These are phyloP conservation scores for Pseudocercospora fijiensis DNA, from an alignment of 2,329 filamentous ascomycete genomes.

Conservation along the genomic window DNA sequence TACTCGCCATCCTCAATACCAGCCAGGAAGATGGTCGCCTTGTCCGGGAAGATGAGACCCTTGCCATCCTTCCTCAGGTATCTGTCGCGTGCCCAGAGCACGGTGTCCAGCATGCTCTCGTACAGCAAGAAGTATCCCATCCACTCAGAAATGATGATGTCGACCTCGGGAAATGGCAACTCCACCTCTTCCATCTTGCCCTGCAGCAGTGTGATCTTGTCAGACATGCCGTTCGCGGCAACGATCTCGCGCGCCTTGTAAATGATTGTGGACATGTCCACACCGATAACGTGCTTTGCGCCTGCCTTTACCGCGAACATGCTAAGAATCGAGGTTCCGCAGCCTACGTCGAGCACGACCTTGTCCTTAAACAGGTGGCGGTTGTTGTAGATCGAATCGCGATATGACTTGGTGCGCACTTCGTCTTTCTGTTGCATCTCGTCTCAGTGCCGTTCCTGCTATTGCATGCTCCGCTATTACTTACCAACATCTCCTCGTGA, in stretches of 20 bases:
- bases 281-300: constrained; percentile 96
- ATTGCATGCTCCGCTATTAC: constrained; percentile 42
- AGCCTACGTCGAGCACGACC: constrained; percentile 94
- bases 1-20: constrained; percentile 99
- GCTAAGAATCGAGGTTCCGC: constrained; percentile 95
- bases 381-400: constrained; percentile 97
- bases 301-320: constrained; percentile 98
- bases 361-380: constrained; percentile 90
- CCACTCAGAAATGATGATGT: constrained; percentile 99
- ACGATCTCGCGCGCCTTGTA: constrained; percentile 98
- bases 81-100: constrained; percentile 90
- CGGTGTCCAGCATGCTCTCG: constrained; percentile 98
- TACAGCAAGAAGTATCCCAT: constrained; percentile 99
- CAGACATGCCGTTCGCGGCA: constrained; percentile 81
- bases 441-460: constrained; percentile 11
- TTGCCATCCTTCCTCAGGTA: constrained; percentile 78
- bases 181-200: constrained; percentile 99
- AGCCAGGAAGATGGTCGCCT: constrained; percentile 94
- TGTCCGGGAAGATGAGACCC: constrained; percentile 91
- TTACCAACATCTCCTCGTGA: constrained; percentile 96
- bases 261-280: constrained; percentile 99
- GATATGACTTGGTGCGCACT: constrained; percentile 92
- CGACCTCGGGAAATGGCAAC: constrained; percentile 89
- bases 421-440: constrained; percentile 78
- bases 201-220: constrained; percentile 96